These are phyloP conservation scores for Botrytis paeoniae DNA, from an alignment of 2,329 filamentous ascomycete genomes.

Conservation along the genomic window DNA sequence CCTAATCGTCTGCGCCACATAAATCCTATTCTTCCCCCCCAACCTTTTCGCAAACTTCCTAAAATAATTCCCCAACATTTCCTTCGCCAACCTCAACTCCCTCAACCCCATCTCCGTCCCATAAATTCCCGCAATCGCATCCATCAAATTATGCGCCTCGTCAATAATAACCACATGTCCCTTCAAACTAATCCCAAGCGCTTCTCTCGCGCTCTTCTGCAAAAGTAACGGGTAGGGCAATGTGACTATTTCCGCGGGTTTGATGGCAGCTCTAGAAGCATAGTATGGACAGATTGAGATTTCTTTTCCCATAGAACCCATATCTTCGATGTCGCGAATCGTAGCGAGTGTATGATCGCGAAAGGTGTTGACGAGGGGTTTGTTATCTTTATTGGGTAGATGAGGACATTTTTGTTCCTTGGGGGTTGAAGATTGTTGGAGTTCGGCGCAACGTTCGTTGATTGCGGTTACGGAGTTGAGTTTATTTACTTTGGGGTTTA, in stretches of 20 bases:
- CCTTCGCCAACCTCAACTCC: slow-evolving; percentile 69
- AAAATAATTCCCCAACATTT: slow-evolving; percentile 77
- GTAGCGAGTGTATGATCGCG: slow-evolving; percentile 80
- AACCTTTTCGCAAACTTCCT: slow-evolving; percentile 84
- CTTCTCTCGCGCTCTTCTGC: slow-evolving; percentile 82
- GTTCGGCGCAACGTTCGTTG: slow-evolving; percentile 87
- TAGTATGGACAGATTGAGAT: slow-evolving; percentile 92
- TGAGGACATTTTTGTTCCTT: slow-evolving; percentile 70
- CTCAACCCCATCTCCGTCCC: slow-evolving; percentile 71
- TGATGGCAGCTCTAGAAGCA: slow-evolving; percentile 81
- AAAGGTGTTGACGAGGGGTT: slow-evolving; percentile 72
- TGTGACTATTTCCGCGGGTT: slow-evolving; percentile 83
- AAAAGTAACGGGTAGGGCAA: slow-evolving; percentile 88
- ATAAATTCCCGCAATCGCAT: slow-evolving; percentile 84
- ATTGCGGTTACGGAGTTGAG: slow-evolving; percentile 74
- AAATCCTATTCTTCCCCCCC: slow-evolving; percentile 87
- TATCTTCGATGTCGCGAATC: slow-evolving; percentile 90
- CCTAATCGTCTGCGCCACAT: slow-evolving; percentile 82
- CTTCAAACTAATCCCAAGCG: slow-evolving; percentile 80
- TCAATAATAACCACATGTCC: slow-evolving; percentile 92
- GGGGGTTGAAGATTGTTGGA: slow-evolving; percentile 69
- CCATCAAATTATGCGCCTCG: slow-evolving; percentile 97
- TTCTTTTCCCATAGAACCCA: slow-evolving; percentile 72
- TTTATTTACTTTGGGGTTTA: slow-evolving; percentile 76
- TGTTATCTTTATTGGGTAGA: slow-evolving; percentile 73